Base-by-base conservation (phyloP, 2,329 filamentous ascomycete genomes). In the Venturia oleaginea region DNA sequence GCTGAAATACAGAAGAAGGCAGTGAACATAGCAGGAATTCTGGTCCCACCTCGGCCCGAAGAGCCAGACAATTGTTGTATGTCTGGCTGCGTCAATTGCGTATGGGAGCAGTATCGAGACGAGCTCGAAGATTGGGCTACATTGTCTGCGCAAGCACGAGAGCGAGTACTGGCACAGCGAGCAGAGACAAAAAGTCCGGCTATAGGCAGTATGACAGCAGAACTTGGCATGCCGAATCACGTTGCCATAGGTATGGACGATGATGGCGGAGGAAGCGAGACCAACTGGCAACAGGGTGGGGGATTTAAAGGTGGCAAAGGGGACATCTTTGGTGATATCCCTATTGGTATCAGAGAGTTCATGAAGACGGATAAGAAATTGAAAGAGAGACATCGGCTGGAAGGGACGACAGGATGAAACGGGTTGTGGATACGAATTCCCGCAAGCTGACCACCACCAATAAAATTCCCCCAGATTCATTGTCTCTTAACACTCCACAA, bases 11-110 rank as follows among this genome's bases (percentile, higher is more conserved):
- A 84, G 15, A 78, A 81, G 17, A 80, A 83, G 67, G 86, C 86
- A 61, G 84, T 79, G 10, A 79, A 85, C 66, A 80, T 97, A 64
- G 92, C 90, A 0, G 93, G 92, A 3, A 83, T 97, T 0, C 77
- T 85, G 22, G 88, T 97, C 4, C 94, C 94, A 1, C 92, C 92
- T 0, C 84, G 84, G 59, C 94, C 94, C 0, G 83, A 86, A 59
- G 93, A 99, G 76, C 94, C 94, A 3, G 94, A 97, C 71, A 97
- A 99, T 73, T 99, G 94, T 82, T 99, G 94, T 77, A 99, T 99
- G 94, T 94, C 90, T 72, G 94, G 94, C 3, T 99, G 94, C 74
- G 93, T 96, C 60, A 92, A 97, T 75, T 99, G 94, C 75, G 94
- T 97, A 2, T 97, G 92, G 92, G 92, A 97, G 70, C 81, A 86